These are phyloP conservation scores for Zasmidium angulare DNA, from an alignment of 2,329 filamentous ascomycete genomes.

Conservation along the genomic window DNA sequence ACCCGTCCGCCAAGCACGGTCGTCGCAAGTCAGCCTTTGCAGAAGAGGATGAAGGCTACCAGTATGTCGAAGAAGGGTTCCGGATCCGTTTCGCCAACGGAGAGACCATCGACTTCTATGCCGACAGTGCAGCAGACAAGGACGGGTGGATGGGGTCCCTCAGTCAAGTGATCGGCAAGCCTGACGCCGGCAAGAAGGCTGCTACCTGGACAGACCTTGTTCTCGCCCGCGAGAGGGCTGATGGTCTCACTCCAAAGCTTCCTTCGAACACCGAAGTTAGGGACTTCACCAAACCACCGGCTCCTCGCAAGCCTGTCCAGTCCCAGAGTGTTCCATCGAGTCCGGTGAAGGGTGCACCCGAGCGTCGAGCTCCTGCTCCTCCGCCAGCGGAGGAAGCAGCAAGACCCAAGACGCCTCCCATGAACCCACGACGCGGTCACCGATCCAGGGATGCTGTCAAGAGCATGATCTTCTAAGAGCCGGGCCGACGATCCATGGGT, in stretches of 20 bases:
- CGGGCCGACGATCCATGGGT: no score
- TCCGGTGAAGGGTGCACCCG: slow-evolving; percentile 25
- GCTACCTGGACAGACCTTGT: slow-evolving; percentile 60
- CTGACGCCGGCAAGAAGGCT: slow-evolving; percentile 50
- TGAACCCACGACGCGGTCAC: slow-evolving; percentile 31
- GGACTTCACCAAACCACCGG: slow-evolving; percentile 31
- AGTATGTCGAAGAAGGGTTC: slow-evolving; percentile 99
- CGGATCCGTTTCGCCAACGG: slow-evolving; percentile 97
- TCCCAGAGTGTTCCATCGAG: slow-evolving; percentile 28
- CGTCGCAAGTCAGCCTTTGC: slow-evolving; percentile 93
- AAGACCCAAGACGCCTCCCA: slow-evolving; percentile 34
- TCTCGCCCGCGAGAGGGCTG: slow-evolving; percentile 45
- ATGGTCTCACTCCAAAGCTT: slow-evolving; percentile 8
- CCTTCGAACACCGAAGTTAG: slow-evolving; percentile 17
- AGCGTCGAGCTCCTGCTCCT: slow-evolving; percentile 14
- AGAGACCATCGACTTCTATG: slow-evolving; percentile 98
- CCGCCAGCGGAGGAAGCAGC: slow-evolving; percentile 15
- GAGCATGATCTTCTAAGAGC: slow-evolving; percentile 40
- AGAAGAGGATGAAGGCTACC: slow-evolving; percentile 98
- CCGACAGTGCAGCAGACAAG: slow-evolving; percentile 82
- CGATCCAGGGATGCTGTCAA: slow-evolving; percentile 36
- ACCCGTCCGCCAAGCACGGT: slow-evolving; percentile 46
- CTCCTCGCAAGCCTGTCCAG: slow-evolving; percentile 22
- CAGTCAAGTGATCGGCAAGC: slow-evolving; percentile 65
- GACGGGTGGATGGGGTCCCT: slow-evolving; percentile 93